Percentiles rank a stretch among this genome's conserved stretches.
phyloP scores from a whole-genome alignment of 805 yeast genomes.

The Myxozyma geophila region DNA sequence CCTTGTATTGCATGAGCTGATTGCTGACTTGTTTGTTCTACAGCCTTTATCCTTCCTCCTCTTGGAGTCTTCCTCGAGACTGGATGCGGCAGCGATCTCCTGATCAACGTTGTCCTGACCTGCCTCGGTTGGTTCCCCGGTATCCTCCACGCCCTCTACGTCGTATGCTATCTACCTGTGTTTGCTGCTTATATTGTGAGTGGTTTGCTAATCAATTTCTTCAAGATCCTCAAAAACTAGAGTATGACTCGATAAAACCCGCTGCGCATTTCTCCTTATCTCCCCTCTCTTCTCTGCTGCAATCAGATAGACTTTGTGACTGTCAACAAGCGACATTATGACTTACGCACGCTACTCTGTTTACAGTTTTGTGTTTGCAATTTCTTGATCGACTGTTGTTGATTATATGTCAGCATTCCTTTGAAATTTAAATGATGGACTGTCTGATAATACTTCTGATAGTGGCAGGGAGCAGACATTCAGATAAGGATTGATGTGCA shows the following conservation, averaged over 20 bases:
- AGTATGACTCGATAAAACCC: background rate
- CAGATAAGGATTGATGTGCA: no score
- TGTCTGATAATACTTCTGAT: no score
- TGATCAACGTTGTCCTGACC: slow-evolving; percentile 68
- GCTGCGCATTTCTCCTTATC: background rate
- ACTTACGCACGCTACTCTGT: no score
- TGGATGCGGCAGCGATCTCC: slow-evolving; percentile 56
- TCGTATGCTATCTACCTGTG: slow-evolving; percentile 29
- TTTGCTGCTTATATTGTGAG: background rate
- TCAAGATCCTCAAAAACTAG: slow-evolving; percentile 20
- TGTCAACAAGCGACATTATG: no score
- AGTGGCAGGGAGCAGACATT: no score
- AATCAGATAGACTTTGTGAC: background rate
- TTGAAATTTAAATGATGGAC: no score
- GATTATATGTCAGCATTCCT: no score
- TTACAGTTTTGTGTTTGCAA: no score
- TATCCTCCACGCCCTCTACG: slow-evolving; percentile 47
- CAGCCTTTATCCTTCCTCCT: slow-evolving; percentile 52
- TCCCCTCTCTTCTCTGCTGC: background rate
- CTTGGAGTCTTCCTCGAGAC: slow-evolving; percentile 65
- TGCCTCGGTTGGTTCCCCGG: slow-evolving; percentile 77
- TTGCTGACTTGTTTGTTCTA: background rate
- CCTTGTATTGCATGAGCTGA: no score
- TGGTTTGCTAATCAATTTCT: background rate
- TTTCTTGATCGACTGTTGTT: no score